Evolutionary conservation across 2,329 filamentous ascomycete genomes (phyloP), one percentile per base, ranked within the genome.

Genomic region (Diaporthe amygdali): DNA sequence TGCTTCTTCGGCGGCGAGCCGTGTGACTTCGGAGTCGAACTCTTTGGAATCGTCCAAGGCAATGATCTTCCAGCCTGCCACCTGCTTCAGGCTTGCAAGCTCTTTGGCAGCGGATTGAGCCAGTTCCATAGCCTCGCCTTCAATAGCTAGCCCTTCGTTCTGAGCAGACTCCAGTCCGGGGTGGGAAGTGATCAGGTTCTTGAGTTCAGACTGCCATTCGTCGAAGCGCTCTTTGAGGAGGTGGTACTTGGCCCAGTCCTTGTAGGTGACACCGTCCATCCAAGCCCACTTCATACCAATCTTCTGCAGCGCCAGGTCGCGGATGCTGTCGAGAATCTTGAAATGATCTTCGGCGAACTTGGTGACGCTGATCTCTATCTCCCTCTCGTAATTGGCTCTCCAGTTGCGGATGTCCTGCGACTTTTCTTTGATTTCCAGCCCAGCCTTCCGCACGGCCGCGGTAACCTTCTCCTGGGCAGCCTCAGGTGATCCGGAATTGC

Each of bases 201-300:
- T 91, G 59, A 99, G 91, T 75, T 97, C 94, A 44, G 90, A 87
- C 69, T 94, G 92, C 95, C 96, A 98, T 77, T 94, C 90, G 59
- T 92, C 91, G 66, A 98, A 93, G 15, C 93, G 92, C 68, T 89
- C 90, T 84, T 94, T 97, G 71, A 99, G 86, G 72, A 93, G 90
- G 80, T 98, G 95, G 79, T 97, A 99, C 80, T 96, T 96, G 72
- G 92, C 90, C 96, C 96, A 99, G 80, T 99, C 95, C 81, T 97
- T 95, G 86, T 99, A 98, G 1, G 96, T 97, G 73, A 99, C 90
- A 39, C 94, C 94, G 71, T 98, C 95, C 84, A 95, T 96, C 92
- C 94, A 97, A 15, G 96, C 95, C 95, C 96, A 99, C 78, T 89
- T 90, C 91, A 97, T 96, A 70, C 95, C 95, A 68, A 98, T 94